Percentiles rank a stretch among this genome's conserved stretches.
Conservation (phyloP, 768 basidiomycete genomes). For the Boletus subcaerulescens region DNA sequence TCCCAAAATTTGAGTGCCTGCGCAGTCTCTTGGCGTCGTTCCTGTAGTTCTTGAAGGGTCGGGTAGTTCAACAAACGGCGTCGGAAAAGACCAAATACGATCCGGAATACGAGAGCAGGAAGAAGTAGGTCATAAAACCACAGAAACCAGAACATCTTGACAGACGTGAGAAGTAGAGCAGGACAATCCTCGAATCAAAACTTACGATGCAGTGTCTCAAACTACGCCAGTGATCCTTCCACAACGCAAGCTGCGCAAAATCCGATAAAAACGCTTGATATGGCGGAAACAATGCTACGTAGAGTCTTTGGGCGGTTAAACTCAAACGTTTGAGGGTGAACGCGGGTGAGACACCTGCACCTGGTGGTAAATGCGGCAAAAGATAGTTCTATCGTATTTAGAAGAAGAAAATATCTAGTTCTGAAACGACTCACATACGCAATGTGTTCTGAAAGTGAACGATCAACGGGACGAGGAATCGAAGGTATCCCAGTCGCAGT, state of each 20-base stretch:
- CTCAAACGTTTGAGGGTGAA: conserved; percentile 57
- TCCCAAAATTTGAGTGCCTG: conserved; percentile 53
- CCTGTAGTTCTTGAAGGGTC: conserved; percentile 49
- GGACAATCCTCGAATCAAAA: conserved; percentile 8
- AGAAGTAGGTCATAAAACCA: conserved; percentile 61
- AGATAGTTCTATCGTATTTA: conserved; percentile 36
- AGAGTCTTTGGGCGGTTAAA: conserved; percentile 51
- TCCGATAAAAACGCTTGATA: conserved; percentile 45
- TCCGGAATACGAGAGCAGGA: conserved; percentile 46
- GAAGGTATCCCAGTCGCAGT: neutral
- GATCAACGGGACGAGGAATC: conserved; percentile 4
- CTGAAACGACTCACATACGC: conserved; percentile 21
- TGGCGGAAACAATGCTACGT: conserved; percentile 47
- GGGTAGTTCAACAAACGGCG: conserved; percentile 54
- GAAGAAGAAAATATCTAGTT: conserved; percentile 4
- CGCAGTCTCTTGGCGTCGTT: conserved; percentile 46
- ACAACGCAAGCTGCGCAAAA: conserved; percentile 47
- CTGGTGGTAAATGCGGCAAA: conserved; percentile 46
- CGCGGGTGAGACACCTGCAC: conserved; percentile 36
- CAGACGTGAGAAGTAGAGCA: conserved; percentile 1
- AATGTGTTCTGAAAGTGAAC: conserved; percentile 28
- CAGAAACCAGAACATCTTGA: conserved; percentile 58
- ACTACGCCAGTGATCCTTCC: conserved; percentile 51
- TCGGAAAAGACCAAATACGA: conserved; percentile 48
- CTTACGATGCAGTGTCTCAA: conserved; percentile 50